Percentiles rank a stretch among this genome's conserved stretches.
Evolutionary conservation across 2,329 filamentous ascomycete genomes (phyloP).

Genomic region (Ceratocystis destructans): DNA sequence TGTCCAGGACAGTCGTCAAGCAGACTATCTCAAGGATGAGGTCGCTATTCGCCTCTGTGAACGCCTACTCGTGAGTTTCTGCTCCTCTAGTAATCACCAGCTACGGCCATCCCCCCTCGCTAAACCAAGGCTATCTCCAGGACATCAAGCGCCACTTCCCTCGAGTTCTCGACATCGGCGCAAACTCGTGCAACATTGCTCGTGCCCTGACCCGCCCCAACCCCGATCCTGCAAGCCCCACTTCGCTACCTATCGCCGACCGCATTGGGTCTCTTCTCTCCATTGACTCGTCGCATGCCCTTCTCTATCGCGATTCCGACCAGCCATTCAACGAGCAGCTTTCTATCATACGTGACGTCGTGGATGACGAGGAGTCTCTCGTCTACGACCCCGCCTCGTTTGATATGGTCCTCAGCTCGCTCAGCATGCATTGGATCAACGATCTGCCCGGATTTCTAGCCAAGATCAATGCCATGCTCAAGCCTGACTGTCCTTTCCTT

Average conservation of each 20-base stretch:
- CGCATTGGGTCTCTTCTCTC: constrained; percentile 64
- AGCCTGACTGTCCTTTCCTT: constrained; percentile 82
- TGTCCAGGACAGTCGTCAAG: constrained; percentile 56
- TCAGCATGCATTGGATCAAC: constrained; percentile 95
- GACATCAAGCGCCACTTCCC: constrained; percentile 86
- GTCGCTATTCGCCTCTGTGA: constrained; percentile 75
- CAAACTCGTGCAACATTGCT: constrained; percentile 90
- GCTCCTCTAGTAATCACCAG: background rate
- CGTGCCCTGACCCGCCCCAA: constrained; percentile 61
- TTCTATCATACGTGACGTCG: constrained; percentile 57
- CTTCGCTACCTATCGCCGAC: constrained; percentile 51
- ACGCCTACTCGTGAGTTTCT: constrained; percentile 52
- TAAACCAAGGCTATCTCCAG: constrained; percentile 30
- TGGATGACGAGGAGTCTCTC: constrained; percentile 64
- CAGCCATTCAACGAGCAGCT: constrained; percentile 62
- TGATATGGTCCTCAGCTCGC: constrained; percentile 76
- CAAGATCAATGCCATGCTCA: constrained; percentile 75
- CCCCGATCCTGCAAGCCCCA: constrained; percentile 45
- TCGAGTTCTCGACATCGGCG: constrained; percentile 77
- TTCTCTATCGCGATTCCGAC: constrained; percentile 68
- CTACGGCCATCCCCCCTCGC: background rate
- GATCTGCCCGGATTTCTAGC: constrained; percentile 74
- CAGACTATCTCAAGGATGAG: constrained; percentile 90
- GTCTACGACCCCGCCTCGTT: constrained; percentile 67
- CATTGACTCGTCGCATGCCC: constrained; percentile 62